Percentiles rank a stretch among this genome's conserved stretches.
Evolutionary conservation across 768 basidiomycete species (phyloP).

Genomic region (Tricholoma flavovirens): DNA sequence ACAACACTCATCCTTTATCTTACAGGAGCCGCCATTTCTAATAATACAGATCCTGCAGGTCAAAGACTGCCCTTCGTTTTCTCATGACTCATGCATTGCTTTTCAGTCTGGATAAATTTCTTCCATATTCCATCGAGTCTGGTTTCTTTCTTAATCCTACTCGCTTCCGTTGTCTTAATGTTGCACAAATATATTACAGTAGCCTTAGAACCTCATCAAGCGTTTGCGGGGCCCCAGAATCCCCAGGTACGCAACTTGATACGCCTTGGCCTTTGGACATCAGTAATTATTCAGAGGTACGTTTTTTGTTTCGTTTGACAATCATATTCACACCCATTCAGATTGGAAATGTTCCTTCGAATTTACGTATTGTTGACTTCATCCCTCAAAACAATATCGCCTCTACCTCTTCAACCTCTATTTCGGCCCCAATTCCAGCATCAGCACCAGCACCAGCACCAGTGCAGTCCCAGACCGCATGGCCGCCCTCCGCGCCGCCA

Average conservation of each 20-base stretch:
- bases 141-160: constrained; percentile 58
- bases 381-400: no score
- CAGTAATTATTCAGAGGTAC: constrained; percentile 32
- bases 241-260: constrained; percentile 43
- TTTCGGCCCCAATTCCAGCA: no score
- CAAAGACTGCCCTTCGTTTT: background rate
- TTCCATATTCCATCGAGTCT: constrained; percentile 50
- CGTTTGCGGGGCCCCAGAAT: constrained; percentile 51
- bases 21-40: constrained; percentile 34
- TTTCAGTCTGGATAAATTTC: constrained; percentile 50
- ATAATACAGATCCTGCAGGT: constrained; percentile 35
- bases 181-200: constrained; percentile 55
- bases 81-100: constrained; percentile 1
- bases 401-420: no score
- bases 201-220: constrained; percentile 42
- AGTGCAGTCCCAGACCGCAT: constrained; percentile 13
- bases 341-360: no score
- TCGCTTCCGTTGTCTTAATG: constrained; percentile 46
- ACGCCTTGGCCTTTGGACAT: constrained; percentile 49
- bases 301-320: no score
- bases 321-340: no score
- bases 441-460: background rate
- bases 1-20: background rate
- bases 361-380: no score
- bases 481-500: constrained; percentile 19